Conservation (phyloP, 306 rosid species). For the Corylus avellana region DNA sequence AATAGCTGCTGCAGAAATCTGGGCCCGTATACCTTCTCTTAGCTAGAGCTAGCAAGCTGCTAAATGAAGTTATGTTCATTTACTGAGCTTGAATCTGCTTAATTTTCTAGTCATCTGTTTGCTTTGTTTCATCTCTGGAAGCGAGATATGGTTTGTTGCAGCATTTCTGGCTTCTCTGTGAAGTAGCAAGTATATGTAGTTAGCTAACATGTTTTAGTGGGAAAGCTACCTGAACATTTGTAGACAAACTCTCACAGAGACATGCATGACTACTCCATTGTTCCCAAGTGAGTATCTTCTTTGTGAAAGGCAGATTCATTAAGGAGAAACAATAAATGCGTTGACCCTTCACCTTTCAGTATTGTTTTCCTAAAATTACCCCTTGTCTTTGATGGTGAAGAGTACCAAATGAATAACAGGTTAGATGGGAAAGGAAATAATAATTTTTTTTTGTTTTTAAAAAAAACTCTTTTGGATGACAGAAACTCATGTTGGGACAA, state of each 20-base stretch:
- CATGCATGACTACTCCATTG: neutral
- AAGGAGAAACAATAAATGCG: neutral
- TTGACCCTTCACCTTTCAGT: neutral
- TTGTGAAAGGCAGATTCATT: neutral
- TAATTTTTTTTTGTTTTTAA: neutral
- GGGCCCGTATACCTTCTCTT: neutral
- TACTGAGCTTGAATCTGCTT: neutral
- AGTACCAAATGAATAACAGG: neutral
- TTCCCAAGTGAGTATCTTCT: neutral
- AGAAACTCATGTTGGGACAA: neutral
- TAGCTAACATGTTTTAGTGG: neutral
- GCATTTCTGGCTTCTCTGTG: neutral
- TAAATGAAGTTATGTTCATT: neutral
- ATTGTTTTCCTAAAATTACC: neutral
- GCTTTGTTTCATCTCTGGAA: neutral
- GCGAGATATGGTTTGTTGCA: neutral
- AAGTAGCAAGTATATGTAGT: neutral
- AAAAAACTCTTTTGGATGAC: neutral
- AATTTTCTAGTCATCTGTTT: neutral
- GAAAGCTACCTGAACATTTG: neutral
- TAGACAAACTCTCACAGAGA: neutral
- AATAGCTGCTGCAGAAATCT: neutral
- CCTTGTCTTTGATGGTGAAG: neutral
- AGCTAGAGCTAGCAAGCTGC: neutral
- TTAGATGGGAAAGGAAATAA: neutral